Percentiles rank a stretch among this genome's conserved stretches.
These are phyloP conservation scores for Beta macrorhiza DNA, from an alignment of 179 eudicot species.

Conservation along the genomic window DNA sequence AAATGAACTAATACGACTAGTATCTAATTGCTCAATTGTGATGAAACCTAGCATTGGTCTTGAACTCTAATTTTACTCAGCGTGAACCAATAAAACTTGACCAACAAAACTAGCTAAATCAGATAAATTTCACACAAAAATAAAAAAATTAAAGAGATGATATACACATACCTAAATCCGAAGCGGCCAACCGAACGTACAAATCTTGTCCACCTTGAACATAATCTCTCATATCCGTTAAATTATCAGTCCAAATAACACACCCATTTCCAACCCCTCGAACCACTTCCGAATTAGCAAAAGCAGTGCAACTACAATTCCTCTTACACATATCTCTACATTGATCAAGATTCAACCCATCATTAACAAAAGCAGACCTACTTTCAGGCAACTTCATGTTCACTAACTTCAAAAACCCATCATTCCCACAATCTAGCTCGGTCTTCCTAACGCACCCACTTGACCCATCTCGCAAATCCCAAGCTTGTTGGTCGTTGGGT, in stretches of 20 bases:
- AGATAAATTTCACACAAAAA: background rate
- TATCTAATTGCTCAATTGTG: too few relatives aligned
- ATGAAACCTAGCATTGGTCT: background rate
- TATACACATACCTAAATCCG: slow-evolving; percentile 55
- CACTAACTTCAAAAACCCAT: slow-evolving; percentile 52
- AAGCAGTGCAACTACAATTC: slow-evolving; percentile 62
- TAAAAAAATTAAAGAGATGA: too few relatives aligned
- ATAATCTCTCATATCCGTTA: slow-evolving; percentile 59
- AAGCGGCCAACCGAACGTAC: slow-evolving; percentile 48
- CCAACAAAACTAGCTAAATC: background rate
- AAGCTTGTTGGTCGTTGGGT: slow-evolving; percentile 48
- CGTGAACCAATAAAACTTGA: background rate
- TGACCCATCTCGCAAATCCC: slow-evolving; percentile 59
- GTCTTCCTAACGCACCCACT: slow-evolving; percentile 53
- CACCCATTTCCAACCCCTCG: slow-evolving; percentile 52
- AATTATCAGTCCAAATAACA: slow-evolving; percentile 52
- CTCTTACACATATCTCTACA: slow-evolving; percentile 43
- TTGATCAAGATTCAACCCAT: slow-evolving; percentile 24
- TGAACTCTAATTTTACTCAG: too few relatives aligned
- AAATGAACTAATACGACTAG: too few relatives aligned
- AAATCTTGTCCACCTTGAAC: slow-evolving; percentile 70
- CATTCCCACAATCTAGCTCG: slow-evolving; percentile 45
- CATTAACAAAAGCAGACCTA: slow-evolving; percentile 34
- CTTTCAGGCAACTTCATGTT: slow-evolving; percentile 70
- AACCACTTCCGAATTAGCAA: slow-evolving; percentile 36